Evolutionary conservation across 1,284 basidiomycete genomes (phyloP).

Genomic region (Puccinia horiana): DNA sequence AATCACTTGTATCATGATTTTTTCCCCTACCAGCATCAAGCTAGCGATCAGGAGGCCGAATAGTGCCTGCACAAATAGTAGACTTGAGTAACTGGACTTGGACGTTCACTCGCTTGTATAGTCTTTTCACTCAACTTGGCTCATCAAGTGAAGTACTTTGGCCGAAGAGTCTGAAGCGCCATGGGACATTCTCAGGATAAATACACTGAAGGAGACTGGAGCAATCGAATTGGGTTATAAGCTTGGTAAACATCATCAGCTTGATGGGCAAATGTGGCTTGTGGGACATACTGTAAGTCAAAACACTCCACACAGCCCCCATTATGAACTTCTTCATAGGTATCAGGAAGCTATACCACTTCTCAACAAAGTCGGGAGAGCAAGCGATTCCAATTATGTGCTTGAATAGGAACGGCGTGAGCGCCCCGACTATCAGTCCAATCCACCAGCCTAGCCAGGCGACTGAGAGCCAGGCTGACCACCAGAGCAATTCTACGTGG

Average conservation of each 20-base stretch:
- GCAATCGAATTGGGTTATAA: neutral
- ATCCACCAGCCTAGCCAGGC: conserved; percentile 85
- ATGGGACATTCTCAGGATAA: conserved; percentile 40
- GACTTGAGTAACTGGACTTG: conserved; percentile 22
- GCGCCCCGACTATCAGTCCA: conserved; percentile 68
- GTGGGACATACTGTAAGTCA: conserved; percentile 6
- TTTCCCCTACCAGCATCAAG: conserved; percentile 75
- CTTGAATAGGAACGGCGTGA: conserved; percentile 56
- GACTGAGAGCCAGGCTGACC: conserved; percentile 68
- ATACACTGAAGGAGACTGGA: conserved; percentile 52
- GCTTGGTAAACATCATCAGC: neutral
- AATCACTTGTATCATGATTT: conserved; percentile 83
- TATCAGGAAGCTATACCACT: conserved; percentile 56
- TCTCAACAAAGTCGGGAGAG: conserved; percentile 66
- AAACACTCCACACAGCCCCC: conserved; percentile 46
- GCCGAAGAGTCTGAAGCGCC: conserved; percentile 19
- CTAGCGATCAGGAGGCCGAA: conserved; percentile 76
- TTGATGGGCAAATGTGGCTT: neutral
- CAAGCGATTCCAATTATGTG: conserved; percentile 72
- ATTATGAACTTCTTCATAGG: conserved; percentile 47
- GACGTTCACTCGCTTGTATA: neutral
- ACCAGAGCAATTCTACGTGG: conserved; percentile 42
- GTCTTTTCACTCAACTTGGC: neutral
- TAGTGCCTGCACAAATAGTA: conserved; percentile 58
- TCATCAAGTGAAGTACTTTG: conserved; percentile 5